phyloP scores from a whole-genome alignment of 106 monocot genomes.

The Alisma plantagoaquatica region DNA sequence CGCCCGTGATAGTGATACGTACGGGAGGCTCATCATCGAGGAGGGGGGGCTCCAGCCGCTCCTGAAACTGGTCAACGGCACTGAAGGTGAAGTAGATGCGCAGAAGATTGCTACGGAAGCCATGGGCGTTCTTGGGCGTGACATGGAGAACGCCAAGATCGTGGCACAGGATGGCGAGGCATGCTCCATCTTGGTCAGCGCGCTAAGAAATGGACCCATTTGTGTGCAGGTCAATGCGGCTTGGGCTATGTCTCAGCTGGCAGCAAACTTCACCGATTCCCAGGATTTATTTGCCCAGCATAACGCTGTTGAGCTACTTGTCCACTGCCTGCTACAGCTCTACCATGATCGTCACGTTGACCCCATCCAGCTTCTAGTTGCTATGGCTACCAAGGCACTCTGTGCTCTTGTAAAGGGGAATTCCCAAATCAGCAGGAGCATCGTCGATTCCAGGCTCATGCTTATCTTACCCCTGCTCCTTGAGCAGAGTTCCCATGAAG shows the following conservation, averaged over 20 bases:
- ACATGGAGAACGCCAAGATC: background rate
- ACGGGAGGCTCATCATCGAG: background rate
- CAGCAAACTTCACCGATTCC: background rate
- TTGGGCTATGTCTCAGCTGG: background rate
- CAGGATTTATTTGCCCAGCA: background rate
- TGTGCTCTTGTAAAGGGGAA: slow-evolving; percentile 42
- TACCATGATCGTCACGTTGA: background rate
- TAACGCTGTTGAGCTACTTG: background rate
- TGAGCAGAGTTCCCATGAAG: slow-evolving; percentile 58
- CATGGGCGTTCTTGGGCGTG: background rate
- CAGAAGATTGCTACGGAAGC: background rate
- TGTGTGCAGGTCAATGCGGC: background rate
- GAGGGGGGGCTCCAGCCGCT: background rate
- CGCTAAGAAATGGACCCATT: background rate
- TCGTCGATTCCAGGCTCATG: slow-evolving; percentile 61
- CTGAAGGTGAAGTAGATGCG: background rate
- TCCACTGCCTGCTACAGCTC: background rate
- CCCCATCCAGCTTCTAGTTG: background rate
- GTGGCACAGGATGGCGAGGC: background rate
- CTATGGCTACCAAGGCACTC: slow-evolving; percentile 47
- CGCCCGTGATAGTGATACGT: background rate
- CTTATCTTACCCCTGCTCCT: slow-evolving; percentile 74
- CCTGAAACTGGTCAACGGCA: background rate
- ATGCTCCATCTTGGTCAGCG: background rate
- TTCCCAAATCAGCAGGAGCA: slow-evolving; percentile 54